These are phyloP conservation scores for Pythium grandisporangium DNA, from an alignment of 352 stramenopile genomes.

Conservation along the genomic window DNA sequence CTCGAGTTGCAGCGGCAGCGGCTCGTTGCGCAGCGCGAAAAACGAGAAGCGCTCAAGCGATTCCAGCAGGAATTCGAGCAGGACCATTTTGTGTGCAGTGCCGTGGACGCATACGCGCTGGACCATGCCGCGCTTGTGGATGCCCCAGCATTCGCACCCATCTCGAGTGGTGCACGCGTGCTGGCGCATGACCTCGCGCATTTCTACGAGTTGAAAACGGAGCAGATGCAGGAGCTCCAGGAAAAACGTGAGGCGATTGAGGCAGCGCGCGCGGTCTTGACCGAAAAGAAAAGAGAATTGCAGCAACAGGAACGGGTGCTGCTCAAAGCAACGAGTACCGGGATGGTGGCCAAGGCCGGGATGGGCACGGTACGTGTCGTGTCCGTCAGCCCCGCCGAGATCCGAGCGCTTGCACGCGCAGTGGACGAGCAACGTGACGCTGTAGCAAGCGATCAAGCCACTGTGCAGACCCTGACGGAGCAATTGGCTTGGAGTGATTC, in stretches of 20 bases:
- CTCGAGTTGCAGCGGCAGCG: conserved; percentile 36
- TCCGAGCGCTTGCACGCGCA: conserved; percentile 26
- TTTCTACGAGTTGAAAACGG: conserved; percentile 48
- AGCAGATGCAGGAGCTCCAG: conserved; percentile 33
- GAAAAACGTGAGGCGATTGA: conserved; percentile 28
- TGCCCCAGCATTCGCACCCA: conserved; percentile 23
- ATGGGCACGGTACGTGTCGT: conserved; percentile 64
- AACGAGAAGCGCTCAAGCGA: conserved; percentile 43
- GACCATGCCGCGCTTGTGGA: conserved; percentile 25
- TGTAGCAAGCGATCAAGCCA: conserved; percentile 27
- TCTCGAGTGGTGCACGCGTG: conserved; percentile 19
- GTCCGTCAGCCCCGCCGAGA: conserved; percentile 30
- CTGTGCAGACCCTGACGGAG: conserved; percentile 22
- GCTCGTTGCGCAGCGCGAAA: conserved; percentile 29
- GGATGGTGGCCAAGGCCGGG: conserved; percentile 64
- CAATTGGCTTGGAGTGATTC: conserved; percentile 55
- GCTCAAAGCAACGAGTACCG: conserved; percentile 47
- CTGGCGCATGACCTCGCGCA: conserved; percentile 41
- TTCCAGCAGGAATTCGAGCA: conserved; percentile 59
- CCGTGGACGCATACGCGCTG: conserved; percentile 45
- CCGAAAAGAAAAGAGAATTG: conserved; percentile 26
- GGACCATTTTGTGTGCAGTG: conserved; percentile 47
- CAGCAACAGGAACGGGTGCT: conserved; percentile 57
- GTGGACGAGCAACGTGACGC: conserved; percentile 36
- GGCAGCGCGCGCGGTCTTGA: conserved; percentile 9